Conservation (phyloP, 2,329 filamentous ascomycete genomes). For the Clonostachys rhizophaga region DNA sequence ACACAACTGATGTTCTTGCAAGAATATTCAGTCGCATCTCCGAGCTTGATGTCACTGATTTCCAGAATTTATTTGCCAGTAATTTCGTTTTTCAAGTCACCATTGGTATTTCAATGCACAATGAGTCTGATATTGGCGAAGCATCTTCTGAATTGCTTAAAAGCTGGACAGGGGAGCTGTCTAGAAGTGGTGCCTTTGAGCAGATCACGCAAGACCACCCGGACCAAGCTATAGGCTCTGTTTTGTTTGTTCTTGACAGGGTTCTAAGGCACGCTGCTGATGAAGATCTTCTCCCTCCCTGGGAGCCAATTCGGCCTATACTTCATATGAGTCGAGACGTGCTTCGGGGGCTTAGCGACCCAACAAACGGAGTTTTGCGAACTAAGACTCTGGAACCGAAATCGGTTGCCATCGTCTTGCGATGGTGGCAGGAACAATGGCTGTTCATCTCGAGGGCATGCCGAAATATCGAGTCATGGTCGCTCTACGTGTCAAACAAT, state of each 20-base stretch:
- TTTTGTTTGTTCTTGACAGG: constrained; percentile 35
- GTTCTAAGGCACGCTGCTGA: constrained; percentile 10
- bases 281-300: constrained; percentile 25
- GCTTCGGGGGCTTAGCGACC: constrained; percentile 50
- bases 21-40: constrained; percentile 74
- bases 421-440: constrained; percentile 87
- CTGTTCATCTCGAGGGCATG: constrained; percentile 76
- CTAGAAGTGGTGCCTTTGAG: constrained; percentile 31
- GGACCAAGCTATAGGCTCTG: constrained; percentile 31
- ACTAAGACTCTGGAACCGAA: constrained; percentile 49
- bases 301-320: constrained; percentile 52
- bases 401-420: constrained; percentile 63
- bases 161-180: constrained; percentile 65
- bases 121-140: constrained; percentile 73
- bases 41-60: constrained; percentile 66
- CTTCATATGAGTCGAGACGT: constrained; percentile 54
- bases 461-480: constrained; percentile 79
- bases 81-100: constrained; percentile 67
- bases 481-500: constrained; percentile 65
- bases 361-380: constrained; percentile 49
- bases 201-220: constrained; percentile 32
- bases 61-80: constrained; percentile 66
- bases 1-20: constrained; percentile 55
- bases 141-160: constrained; percentile 81
- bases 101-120: constrained; percentile 76